A percentile compares a stretch with the other conserved stretches of the same genome.
phyloP scores from a whole-genome alignment of 2,329 filamentous ascomycete genomes.

The Hirsutella thompsonii region DNA sequence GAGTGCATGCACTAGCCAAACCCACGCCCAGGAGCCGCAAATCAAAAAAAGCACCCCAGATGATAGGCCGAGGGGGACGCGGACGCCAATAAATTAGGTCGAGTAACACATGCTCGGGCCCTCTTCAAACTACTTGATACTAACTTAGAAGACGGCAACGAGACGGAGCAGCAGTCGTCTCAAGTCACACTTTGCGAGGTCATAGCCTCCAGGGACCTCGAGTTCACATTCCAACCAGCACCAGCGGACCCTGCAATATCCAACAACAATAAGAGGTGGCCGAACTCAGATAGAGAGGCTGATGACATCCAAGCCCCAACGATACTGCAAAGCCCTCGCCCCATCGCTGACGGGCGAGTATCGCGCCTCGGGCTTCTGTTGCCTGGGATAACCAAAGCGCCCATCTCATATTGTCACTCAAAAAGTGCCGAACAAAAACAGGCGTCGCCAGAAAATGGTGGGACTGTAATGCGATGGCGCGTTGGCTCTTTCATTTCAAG shows the following conservation, averaged over 20 bases:
- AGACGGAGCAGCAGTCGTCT: background rate
- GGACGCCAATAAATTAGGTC: background rate
- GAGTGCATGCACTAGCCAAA: constrained; percentile 17
- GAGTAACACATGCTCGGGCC: background rate
- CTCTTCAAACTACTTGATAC: background rate
- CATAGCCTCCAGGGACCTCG: background rate
- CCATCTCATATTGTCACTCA: no score
- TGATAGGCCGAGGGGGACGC: constrained; percentile 15
- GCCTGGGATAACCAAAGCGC: no score
- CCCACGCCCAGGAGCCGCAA: constrained; percentile 16
- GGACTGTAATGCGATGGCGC: no score
- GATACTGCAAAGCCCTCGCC: no score
- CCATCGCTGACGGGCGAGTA: no score
- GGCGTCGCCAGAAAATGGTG: no score
- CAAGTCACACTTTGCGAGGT: background rate
- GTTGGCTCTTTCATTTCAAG: no score
- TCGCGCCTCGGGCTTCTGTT: no score
- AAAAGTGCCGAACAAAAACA: no score
- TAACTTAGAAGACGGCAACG: background rate
- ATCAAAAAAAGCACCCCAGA: constrained; percentile 13
- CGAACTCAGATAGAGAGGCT: background rate
- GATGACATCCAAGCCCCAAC: background rate
- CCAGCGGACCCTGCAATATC: background rate
- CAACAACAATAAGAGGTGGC: background rate
- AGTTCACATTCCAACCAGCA: background rate